Conservation (phyloP, 768 basidiomycete genomes). For the Boletus eberwhitei region DNA sequence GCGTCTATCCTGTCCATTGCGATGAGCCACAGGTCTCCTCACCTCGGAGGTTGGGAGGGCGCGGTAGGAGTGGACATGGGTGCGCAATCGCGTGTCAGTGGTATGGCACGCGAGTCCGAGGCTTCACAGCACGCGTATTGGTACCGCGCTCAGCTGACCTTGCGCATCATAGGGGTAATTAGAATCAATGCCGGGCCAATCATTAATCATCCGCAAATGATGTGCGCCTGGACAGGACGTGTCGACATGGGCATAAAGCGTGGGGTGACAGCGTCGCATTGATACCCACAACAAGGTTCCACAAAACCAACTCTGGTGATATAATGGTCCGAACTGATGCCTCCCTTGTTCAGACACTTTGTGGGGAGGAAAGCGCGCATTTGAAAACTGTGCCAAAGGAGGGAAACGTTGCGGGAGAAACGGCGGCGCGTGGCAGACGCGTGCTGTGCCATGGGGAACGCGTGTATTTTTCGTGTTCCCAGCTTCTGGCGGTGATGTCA, state of each 20-base stretch:
- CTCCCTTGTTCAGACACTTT: conserved; percentile 8
- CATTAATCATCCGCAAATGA: neutral
- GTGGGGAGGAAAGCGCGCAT: neutral
- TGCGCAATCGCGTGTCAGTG: conserved; percentile 5
- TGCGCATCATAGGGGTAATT: neutral
- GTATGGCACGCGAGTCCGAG: conserved; percentile 10
- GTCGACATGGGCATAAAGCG: conserved; percentile 12
- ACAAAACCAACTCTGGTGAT: neutral
- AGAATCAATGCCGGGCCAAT: neutral
- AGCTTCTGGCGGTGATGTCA: conserved; percentile 11
- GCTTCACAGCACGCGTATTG: conserved; percentile 3
- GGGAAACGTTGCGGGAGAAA: conserved; percentile 7
- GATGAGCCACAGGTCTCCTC: conserved; percentile 3
- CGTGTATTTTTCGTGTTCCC: conserved; percentile 16
- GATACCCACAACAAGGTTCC: neutral
- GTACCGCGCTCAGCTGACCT: neutral
- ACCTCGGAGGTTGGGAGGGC: conserved; percentile 8
- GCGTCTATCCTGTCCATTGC: neutral
- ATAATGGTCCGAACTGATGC: neutral
- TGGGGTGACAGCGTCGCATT: conserved; percentile 2
- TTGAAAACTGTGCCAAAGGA: neutral
- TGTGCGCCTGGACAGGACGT: neutral
- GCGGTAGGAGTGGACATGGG: conserved; percentile 7
- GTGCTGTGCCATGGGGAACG: conserved; percentile 30
- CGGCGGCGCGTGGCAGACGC: conserved; percentile 21